Conservation (phyloP, 2,329 filamentous ascomycete species). For the Coniochaeta sp. region DNA sequence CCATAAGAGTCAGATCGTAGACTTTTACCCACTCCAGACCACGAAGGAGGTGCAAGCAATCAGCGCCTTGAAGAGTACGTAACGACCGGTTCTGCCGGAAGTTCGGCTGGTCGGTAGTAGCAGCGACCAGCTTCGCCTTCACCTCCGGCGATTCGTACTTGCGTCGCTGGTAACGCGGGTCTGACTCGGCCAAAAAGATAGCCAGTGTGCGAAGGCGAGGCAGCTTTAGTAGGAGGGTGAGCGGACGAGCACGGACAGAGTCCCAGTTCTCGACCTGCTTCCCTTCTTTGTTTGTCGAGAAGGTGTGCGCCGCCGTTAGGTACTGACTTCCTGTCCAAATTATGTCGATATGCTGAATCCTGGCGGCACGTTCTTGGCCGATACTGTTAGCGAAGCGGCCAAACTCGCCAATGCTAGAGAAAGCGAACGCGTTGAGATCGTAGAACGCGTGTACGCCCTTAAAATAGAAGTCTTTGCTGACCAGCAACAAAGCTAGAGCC, state of each 20-base stretch:
- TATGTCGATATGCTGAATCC: constrained; percentile 37
- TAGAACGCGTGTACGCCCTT: constrained; percentile 38
- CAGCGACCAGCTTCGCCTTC: constrained; percentile 14
- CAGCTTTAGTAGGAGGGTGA: constrained; percentile 28
- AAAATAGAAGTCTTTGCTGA: constrained; percentile 32
- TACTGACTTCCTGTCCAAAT: constrained; percentile 31
- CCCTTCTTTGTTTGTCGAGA: background rate
- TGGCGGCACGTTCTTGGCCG: constrained; percentile 26
- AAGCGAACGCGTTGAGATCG: constrained; percentile 40
- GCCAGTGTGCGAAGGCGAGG: constrained; percentile 31
- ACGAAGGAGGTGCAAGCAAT: constrained; percentile 35
- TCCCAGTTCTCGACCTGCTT: constrained; percentile 15
- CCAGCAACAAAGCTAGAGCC: constrained; percentile 29
- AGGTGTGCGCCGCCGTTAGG: constrained; percentile 13
- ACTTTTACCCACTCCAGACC: constrained; percentile 30
- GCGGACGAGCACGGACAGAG: constrained; percentile 29
- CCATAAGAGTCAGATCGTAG: constrained; percentile 31
- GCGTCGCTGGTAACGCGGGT: constrained; percentile 22
- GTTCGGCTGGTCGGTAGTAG: constrained; percentile 33
- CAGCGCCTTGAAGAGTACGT: constrained; percentile 34
- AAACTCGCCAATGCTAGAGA: constrained; percentile 46
- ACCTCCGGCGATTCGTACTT: constrained; percentile 23
- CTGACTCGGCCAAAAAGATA: constrained; percentile 32
- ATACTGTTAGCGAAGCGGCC: constrained; percentile 38
- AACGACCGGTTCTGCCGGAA: constrained; percentile 27